Percentiles rank a stretch among this genome's conserved stretches.
Conservation (phyloP, 768 basidiomycete species). For the Mycena filopes region DNA sequence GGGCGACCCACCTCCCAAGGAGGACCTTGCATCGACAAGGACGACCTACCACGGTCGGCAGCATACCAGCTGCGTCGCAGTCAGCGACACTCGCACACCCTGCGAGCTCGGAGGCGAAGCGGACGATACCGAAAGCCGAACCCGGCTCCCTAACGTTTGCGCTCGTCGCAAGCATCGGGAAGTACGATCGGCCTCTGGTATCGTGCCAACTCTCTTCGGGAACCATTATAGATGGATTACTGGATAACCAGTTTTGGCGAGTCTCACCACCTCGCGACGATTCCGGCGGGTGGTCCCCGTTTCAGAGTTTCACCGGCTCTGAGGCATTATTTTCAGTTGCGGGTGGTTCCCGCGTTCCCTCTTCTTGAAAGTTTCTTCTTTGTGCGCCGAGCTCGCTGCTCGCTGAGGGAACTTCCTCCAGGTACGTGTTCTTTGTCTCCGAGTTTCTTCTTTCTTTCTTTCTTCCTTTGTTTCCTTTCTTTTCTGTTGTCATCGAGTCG, state of each 20-base stretch:
- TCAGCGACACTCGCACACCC: constrained; percentile 3
- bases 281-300: constrained; percentile 29
- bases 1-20: constrained; percentile 11
- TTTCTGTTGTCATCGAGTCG: too few species aligned
- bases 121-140: constrained; percentile 20
- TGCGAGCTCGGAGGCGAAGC: constrained; percentile 6
- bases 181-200: constrained; percentile 26
- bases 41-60: constrained; percentile 12
- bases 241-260: constrained; percentile 1
- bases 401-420: background rate
- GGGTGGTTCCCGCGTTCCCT: too few species aligned
- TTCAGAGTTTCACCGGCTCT: constrained; percentile 31
- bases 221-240: background rate
- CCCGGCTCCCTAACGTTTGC: constrained; percentile 23
- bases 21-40: constrained; percentile 5
- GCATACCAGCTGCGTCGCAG: constrained; percentile 8
- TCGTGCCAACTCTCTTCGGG: constrained; percentile 21
- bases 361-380: background rate
- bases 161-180: constrained; percentile 15
- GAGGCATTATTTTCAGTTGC: constrained; percentile 16
- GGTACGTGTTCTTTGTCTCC: constrained; percentile 14
- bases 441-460: constrained; percentile 3
- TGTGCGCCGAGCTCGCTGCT: background rate
- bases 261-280: constrained; percentile 23
- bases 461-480: too few species aligned